phyloP scores from a whole-genome alignment of 345 rosid genomes.

The Eutrema heterophyllum region DNA sequence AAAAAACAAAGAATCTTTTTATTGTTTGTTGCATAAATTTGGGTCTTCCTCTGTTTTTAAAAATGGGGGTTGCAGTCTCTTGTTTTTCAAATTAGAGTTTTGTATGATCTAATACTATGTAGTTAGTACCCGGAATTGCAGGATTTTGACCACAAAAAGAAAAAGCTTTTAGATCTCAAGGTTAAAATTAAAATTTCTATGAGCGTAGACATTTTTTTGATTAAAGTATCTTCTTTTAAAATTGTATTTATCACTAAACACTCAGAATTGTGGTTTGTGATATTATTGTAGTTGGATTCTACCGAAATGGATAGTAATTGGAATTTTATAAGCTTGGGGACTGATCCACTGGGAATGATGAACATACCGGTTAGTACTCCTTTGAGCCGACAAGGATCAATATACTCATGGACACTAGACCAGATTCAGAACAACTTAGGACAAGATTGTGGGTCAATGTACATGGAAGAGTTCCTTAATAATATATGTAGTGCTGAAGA shows the following conservation, averaged over 20 bases:
- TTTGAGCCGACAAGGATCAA: slow-evolving; percentile 47
- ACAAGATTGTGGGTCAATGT: slow-evolving; percentile 78
- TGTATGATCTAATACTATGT: background rate
- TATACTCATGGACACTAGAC: slow-evolving; percentile 68
- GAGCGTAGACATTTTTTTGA: background rate
- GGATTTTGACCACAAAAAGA: background rate
- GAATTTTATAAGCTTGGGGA: slow-evolving; percentile 46
- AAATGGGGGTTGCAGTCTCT: background rate
- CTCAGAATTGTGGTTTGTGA: background rate
- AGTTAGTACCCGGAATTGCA: background rate
- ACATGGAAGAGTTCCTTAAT: slow-evolving; percentile 70
- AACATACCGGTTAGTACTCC: slow-evolving; percentile 12
- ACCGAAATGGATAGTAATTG: slow-evolving; percentile 50
- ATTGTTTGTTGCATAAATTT: background rate
- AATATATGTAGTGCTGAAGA: slow-evolving; percentile 59
- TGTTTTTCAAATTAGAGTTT: background rate
- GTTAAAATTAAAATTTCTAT: background rate
- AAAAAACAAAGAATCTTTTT: background rate
- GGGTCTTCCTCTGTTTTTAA: background rate
- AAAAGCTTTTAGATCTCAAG: background rate
- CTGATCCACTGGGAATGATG: slow-evolving; percentile 12
- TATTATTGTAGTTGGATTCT: background rate
- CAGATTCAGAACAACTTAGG: slow-evolving; percentile 63
- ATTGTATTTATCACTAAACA: background rate
- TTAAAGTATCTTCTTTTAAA: background rate